These are phyloP conservation scores for Ophiostoma novo-ulmi DNA, from an alignment of 2,329 filamentous ascomycete species.

Conservation along the genomic window DNA sequence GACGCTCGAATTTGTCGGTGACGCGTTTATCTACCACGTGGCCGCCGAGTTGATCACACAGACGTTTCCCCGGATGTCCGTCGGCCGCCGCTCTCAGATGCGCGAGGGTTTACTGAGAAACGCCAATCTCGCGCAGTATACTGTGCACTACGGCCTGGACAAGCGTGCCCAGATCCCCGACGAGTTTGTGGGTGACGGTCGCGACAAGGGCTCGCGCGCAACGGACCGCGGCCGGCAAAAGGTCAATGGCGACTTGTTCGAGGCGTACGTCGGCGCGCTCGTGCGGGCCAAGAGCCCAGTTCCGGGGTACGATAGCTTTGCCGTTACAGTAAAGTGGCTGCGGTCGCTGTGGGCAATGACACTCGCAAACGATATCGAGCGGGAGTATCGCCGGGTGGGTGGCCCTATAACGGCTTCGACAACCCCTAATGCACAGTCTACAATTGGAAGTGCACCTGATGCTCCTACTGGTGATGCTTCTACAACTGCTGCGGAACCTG, in stretches of 20 bases:
- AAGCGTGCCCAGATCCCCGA: slow-evolving; percentile 54
- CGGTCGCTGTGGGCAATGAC: slow-evolving; percentile 66
- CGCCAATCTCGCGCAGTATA: slow-evolving; percentile 65
- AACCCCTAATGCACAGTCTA: neutral
- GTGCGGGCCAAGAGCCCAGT: slow-evolving; percentile 49
- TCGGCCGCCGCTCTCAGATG: slow-evolving; percentile 68
- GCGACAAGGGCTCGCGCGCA: slow-evolving; percentile 36
- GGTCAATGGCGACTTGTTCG: slow-evolving; percentile 79
- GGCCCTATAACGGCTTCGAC: neutral
- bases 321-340: slow-evolving; percentile 63
- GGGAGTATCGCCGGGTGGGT: slow-evolving; percentile 35
- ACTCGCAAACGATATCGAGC: slow-evolving; percentile 50
- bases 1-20: slow-evolving; percentile 80
- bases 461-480: neutral
- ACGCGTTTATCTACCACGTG: slow-evolving; percentile 71
- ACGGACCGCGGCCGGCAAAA: slow-evolving; percentile 59
- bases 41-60: slow-evolving; percentile 67
- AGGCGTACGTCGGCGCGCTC: slow-evolving; percentile 79
- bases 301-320: slow-evolving; percentile 47
- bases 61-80: slow-evolving; percentile 59
- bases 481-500: neutral
- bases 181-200: slow-evolving; percentile 39
- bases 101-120: slow-evolving; percentile 80
- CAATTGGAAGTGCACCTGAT: neutral
- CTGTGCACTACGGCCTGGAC: slow-evolving; percentile 65